phyloP scores from a whole-genome alignment of 306 rosid genomes.

The Trifolium pratense region DNA sequence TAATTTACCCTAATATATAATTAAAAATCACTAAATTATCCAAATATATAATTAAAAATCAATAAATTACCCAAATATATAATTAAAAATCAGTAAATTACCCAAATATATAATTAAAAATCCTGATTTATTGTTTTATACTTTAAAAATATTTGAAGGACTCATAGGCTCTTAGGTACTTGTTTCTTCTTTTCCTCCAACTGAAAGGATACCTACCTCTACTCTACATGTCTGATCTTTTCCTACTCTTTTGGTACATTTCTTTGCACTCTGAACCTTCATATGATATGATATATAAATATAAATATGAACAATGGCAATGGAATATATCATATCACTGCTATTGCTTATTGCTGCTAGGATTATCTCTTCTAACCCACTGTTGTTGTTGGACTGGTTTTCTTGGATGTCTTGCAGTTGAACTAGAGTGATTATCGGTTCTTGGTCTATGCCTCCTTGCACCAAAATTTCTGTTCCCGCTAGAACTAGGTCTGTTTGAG shows the following conservation, averaged over 20 bases:
- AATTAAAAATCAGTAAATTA: too few species aligned
- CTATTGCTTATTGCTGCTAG: constrained; percentile 42
- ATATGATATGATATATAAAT: not conserved
- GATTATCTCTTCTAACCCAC: constrained; percentile 67
- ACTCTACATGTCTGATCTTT: constrained; percentile 8
- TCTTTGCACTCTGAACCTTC: constrained; percentile 11
- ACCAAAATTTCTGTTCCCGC: constrained; percentile 42
- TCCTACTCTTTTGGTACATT: constrained; percentile 25
- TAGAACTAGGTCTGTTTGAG: constrained; percentile 45
- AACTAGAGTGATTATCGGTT: constrained; percentile 37
- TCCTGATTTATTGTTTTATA: too few species aligned
- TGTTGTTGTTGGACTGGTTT: constrained; percentile 54
- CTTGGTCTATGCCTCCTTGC: constrained; percentile 40
- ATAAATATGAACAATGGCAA: constrained; percentile 13
- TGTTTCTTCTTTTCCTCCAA: constrained; percentile 18
- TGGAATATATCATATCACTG: constrained; percentile 15
- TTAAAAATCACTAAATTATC: too few species aligned
- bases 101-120: too few species aligned
- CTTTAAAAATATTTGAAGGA: too few species aligned
- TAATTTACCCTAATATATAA: too few species aligned
- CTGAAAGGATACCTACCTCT: not conserved
- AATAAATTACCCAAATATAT: too few species aligned
- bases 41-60: too few species aligned
- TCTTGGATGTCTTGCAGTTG: constrained; percentile 50
- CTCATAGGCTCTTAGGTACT: too few species aligned